Percentiles rank a stretch among this genome's conserved stretches.
These are phyloP conservation scores for Gracilariopsis chorda DNA, from an alignment of 23 red algal genomes.

Conservation along the genomic window DNA sequence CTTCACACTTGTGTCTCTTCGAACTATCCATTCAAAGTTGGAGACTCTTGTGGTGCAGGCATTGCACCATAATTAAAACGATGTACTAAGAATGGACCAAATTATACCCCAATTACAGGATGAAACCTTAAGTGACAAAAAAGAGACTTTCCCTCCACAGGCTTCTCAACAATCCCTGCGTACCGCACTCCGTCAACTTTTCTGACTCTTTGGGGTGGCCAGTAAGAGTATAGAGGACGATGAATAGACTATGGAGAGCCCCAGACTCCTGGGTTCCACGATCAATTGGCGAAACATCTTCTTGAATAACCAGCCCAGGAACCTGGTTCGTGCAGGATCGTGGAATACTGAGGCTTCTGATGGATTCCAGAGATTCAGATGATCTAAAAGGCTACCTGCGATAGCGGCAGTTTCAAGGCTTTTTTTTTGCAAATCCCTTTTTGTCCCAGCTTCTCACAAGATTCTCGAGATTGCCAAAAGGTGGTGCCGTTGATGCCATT, in stretches of 20 bases:
- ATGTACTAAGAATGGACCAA: conserved; percentile 52
- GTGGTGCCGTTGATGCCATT: conserved; percentile 61
- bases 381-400: conserved; percentile 59
- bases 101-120: conserved; percentile 54
- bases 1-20: neutral
- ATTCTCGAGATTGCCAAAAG: conserved; percentile 55
- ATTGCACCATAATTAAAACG: conserved; percentile 68
- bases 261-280: conserved; percentile 49
- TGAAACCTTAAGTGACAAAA: conserved; percentile 52
- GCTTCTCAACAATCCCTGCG: no score
- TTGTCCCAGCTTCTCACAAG: conserved; percentile 64
- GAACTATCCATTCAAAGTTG: conserved; percentile 41
- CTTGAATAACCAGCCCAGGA: conserved; percentile 71
- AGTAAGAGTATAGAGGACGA: conserved; percentile 70
- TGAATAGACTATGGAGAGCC: conserved; percentile 66
- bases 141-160: conserved; percentile 49
- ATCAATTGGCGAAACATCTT: conserved; percentile 83
- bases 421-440: neutral
- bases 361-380: conserved; percentile 54
- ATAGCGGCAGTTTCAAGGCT: neutral
- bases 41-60: conserved; percentile 52
- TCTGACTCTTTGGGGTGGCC: no score
- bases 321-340: conserved; percentile 62
- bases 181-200: no score
- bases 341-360: conserved; percentile 66